Conservation (phyloP, 371 early-diverging fungal genomes). For the Mortierella sp. region DNA sequence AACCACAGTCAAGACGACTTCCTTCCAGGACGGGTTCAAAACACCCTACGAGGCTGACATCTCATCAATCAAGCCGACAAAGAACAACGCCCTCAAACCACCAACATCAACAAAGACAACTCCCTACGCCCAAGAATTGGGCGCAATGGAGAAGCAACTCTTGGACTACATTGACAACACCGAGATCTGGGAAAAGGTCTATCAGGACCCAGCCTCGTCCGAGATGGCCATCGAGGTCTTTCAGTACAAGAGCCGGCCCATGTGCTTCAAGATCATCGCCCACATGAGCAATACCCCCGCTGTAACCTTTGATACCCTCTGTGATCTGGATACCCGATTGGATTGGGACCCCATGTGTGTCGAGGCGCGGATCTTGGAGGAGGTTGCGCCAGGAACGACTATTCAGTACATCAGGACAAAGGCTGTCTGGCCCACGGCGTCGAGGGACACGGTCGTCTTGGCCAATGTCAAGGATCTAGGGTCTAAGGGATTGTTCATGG, state of each 20-base stretch:
- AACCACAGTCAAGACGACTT: slow-evolving; percentile 8
- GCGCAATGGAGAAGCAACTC: slow-evolving; percentile 42
- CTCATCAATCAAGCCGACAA: background rate
- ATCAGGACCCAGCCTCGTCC: slow-evolving; percentile 47
- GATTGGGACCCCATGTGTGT: slow-evolving; percentile 72
- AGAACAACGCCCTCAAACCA: background rate
- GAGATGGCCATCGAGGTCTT: slow-evolving; percentile 56
- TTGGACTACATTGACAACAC: slow-evolving; percentile 41
- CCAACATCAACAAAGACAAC: background rate
- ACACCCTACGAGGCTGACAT: background rate
- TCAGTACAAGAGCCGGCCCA: slow-evolving; percentile 58
- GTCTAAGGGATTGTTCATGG: slow-evolving; percentile 48
- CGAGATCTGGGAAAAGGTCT: slow-evolving; percentile 56
- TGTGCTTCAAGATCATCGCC: slow-evolving; percentile 64
- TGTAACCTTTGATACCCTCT: slow-evolving; percentile 66
- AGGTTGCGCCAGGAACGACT: slow-evolving; percentile 47
- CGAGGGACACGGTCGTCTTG: slow-evolving; percentile 66
- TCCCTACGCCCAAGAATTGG: slow-evolving; percentile 39
- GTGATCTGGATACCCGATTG: slow-evolving; percentile 58
- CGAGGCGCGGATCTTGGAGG: slow-evolving; percentile 55
- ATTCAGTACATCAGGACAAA: slow-evolving; percentile 68
- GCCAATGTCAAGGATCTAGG: slow-evolving; percentile 58
- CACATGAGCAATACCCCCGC: slow-evolving; percentile 56
- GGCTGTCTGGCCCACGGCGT: slow-evolving; percentile 70
- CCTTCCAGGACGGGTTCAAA: slow-evolving; percentile 14